Evolutionary conservation across 2,329 filamentous ascomycete species (phyloP).

Genomic region (Didymella exigua): DNA sequence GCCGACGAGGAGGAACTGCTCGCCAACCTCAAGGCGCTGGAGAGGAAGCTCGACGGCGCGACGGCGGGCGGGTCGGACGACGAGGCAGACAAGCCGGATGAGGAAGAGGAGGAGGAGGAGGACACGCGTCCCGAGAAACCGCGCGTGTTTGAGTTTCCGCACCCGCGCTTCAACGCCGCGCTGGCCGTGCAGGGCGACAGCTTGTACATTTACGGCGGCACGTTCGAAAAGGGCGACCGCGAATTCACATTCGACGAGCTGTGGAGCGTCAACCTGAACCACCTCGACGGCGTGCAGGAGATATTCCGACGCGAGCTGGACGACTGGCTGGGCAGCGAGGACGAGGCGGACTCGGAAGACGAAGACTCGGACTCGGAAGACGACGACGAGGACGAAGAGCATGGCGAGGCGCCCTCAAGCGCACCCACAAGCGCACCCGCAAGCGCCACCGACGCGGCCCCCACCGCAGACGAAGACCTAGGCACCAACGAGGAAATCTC

Average conservation of each 20-base stretch:
- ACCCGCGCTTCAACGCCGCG: constrained; percentile 88
- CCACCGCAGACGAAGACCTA: constrained; percentile 45
- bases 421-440: constrained; percentile 58
- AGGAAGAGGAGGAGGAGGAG: constrained; percentile 53
- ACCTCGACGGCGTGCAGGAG: constrained; percentile 91
- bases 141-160: constrained; percentile 80
- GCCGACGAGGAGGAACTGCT: constrained; percentile 92
- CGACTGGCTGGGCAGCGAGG: constrained; percentile 72
- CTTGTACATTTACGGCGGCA: constrained; percentile 93
- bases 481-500: constrained; percentile 60
- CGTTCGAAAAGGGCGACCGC: constrained; percentile 90
- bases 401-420: constrained; percentile 48
- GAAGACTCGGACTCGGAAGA: constrained; percentile 39
- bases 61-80: constrained; percentile 47
- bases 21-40: constrained; percentile 81
- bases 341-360: constrained; percentile 55
- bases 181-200: constrained; percentile 90
- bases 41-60: constrained; percentile 71
- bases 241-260: constrained; percentile 97
- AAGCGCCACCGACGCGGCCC: constrained; percentile 20
- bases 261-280: constrained; percentile 91
- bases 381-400: constrained; percentile 44
- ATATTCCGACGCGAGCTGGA: constrained; percentile 84
- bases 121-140: constrained; percentile 62
- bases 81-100: constrained; percentile 34